Evolutionary conservation across 495 filamentous ascomycete genomes (phyloP).

Genomic region (Penicillium manginii): DNA sequence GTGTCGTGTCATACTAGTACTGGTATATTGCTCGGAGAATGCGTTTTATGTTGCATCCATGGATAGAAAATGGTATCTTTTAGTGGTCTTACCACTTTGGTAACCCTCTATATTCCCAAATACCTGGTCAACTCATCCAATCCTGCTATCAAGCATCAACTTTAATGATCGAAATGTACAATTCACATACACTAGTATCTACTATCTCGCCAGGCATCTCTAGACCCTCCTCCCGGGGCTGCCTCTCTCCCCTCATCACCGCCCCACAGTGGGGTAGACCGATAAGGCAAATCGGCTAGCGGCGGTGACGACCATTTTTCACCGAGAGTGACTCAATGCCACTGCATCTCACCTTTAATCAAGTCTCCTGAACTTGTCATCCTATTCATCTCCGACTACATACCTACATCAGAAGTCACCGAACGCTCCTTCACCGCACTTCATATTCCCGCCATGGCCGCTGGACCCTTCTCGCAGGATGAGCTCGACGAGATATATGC

Average conservation of each 20-base stretch:
- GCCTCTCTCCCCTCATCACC: neutral
- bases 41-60: no score
- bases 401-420: neutral
- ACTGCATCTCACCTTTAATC: neutral
- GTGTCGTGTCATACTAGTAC: no score
- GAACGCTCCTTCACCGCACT: no score
- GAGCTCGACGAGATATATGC: conserved; percentile 64
- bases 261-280: conserved; percentile 22
- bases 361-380: no score
- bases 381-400: neutral
- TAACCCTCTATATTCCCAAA: no score
- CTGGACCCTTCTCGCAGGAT: conserved; percentile 31
- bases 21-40: no score
- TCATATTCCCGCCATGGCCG: conserved; percentile 16
- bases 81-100: no score
- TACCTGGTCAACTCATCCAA: no score
- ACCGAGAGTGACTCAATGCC: conserved; percentile 22
- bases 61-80: no score
- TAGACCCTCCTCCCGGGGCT: neutral
- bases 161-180: neutral
- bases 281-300: conserved; percentile 29
- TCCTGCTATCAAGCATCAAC: no score
- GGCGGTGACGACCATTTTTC: conserved; percentile 26
- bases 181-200: neutral
- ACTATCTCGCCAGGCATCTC: neutral